Conservation (phyloP, 306 rosid species). For the Fragaria nilgerrensis region DNA sequence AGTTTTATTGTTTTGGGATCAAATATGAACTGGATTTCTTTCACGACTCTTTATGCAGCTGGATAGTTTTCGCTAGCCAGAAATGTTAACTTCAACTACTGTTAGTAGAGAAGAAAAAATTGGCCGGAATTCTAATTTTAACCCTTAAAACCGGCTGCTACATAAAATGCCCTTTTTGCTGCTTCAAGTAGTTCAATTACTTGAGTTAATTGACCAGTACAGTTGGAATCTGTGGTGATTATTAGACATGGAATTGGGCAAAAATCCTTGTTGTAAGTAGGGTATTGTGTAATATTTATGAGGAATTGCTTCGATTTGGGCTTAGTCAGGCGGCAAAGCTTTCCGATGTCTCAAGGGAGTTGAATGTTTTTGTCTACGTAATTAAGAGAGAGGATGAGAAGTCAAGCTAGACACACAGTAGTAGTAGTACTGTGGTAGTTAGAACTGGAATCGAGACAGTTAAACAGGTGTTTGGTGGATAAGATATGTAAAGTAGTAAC, state of each 20-base stretch:
- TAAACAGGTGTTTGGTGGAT: conserved; percentile 1
- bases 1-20: conserved; percentile 10
- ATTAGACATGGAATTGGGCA: conserved; percentile 18
- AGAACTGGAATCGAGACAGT: conserved; percentile 12
- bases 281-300: conserved; percentile 37
- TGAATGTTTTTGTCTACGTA: conserved; percentile 10
- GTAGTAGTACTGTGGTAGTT: conserved; percentile 3
- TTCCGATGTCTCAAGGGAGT: neutral
- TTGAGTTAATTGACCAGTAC: neutral
- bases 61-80: neutral
- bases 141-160: neutral
- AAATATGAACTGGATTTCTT: neutral
- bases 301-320: conserved; percentile 34
- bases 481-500: conserved; percentile 16
- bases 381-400: conserved; percentile 8
- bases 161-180: conserved; percentile 11
- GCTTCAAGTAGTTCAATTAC: neutral
- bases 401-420: neutral
- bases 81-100: neutral
- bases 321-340: conserved; percentile 22
- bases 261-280: neutral
- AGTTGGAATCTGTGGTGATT: conserved; percentile 16
- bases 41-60: neutral
- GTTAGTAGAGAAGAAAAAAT: neutral
- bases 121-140: neutral